These are phyloP conservation scores for Suillus occidentalis DNA, from an alignment of 768 basidiomycete species.

Conservation along the genomic window DNA sequence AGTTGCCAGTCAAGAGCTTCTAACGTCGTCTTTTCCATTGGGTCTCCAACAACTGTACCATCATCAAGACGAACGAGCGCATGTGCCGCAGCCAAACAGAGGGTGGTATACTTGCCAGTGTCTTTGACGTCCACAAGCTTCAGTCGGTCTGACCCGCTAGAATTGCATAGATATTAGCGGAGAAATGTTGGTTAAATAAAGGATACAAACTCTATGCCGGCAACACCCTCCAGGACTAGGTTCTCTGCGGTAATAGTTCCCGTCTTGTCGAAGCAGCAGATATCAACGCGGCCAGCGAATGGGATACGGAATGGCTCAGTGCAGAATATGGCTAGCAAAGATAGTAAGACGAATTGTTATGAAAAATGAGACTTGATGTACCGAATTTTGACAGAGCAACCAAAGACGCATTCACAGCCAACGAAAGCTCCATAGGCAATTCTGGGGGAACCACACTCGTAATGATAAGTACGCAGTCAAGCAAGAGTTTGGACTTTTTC, in stretches of 20 bases:
- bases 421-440: slow-evolving; percentile 93
- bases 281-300: slow-evolving; percentile 91
- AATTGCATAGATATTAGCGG: slow-evolving; percentile 6
- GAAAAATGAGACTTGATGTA: slow-evolving; percentile 37
- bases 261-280: slow-evolving; percentile 99
- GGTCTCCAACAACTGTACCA: slow-evolving; percentile 92
- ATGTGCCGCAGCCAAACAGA: slow-evolving; percentile 91
- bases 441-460: slow-evolving; percentile 98
- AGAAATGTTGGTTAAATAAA: background rate
- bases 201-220: slow-evolving; percentile 79
- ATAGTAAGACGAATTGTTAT: slow-evolving; percentile 1
- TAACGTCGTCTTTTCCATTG: slow-evolving; percentile 98
- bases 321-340: slow-evolving; percentile 85
- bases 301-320: slow-evolving; percentile 99
- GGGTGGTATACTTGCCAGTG: slow-evolving; percentile 72
- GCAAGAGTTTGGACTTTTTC: slow-evolving; percentile 91
- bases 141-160: slow-evolving; percentile 56
- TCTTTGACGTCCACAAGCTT: slow-evolving; percentile 80
- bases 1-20: slow-evolving; percentile 90
- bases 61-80: slow-evolving; percentile 94
- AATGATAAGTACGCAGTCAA: slow-evolving; percentile 95
- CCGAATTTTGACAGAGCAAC: slow-evolving; percentile 92
- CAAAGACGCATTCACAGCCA: slow-evolving; percentile 94
- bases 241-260: slow-evolving; percentile 98
- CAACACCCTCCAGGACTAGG: slow-evolving; percentile 91